Evolutionary conservation across 2,329 filamentous ascomycete genomes (phyloP).

Genomic region (Alternaria sp.): DNA sequence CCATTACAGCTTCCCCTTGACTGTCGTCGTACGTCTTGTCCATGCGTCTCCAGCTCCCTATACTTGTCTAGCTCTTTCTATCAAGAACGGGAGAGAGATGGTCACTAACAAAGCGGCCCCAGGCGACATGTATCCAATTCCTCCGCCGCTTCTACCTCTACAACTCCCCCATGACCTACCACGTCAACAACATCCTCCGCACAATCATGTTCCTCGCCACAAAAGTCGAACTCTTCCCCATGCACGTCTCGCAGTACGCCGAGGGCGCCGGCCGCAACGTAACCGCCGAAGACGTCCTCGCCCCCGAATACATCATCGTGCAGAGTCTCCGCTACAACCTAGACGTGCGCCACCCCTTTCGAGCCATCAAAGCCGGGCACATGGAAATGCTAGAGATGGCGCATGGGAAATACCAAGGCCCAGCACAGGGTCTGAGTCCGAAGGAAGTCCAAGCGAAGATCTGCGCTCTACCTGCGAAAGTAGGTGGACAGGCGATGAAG

Average conservation of each 20-base stretch:
- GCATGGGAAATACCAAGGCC: constrained; percentile 63
- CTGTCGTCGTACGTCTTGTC: constrained; percentile 61
- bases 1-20: constrained; percentile 67
- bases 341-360: constrained; percentile 89
- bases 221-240: constrained; percentile 88
- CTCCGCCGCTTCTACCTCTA: constrained; percentile 94
- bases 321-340: constrained; percentile 94
- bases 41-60: too few species aligned
- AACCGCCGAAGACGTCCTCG: constrained; percentile 81
- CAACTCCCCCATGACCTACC: constrained; percentile 96
- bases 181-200: constrained; percentile 86
- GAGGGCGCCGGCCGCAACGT: constrained; percentile 57
- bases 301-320: constrained; percentile 90
- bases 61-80: not conserved
- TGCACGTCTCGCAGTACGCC: constrained; percentile 68
- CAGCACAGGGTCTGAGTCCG: constrained; percentile 29
- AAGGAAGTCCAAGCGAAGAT: constrained; percentile 42
- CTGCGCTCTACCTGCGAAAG: constrained; percentile 36
- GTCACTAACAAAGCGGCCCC: constrained; percentile 1
- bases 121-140: constrained; percentile 86
- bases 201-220: constrained; percentile 91
- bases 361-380: constrained; percentile 83
- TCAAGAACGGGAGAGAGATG: not conserved
- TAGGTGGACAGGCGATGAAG: constrained; percentile 24
- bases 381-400: constrained; percentile 79